phyloP scores from a whole-genome alignment of 1,284 basidiomycete genomes.

The Cryptococcus sp. region DNA sequence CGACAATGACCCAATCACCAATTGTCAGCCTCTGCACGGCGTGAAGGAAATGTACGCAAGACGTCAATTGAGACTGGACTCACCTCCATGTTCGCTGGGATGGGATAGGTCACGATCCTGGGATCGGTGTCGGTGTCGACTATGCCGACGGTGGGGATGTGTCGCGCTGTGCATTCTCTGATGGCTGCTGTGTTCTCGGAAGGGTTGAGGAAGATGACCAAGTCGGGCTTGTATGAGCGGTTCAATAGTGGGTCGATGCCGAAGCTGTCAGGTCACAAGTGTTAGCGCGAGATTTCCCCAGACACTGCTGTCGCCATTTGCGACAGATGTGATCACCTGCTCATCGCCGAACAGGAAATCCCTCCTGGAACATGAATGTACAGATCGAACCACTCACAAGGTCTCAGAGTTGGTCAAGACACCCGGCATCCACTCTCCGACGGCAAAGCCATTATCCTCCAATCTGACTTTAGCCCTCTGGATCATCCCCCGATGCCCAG shows the following conservation, averaged over 20 bases:
- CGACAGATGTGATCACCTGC: background rate
- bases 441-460: slow-evolving; percentile 72
- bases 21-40: background rate
- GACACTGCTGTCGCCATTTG: background rate
- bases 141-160: slow-evolving; percentile 85
- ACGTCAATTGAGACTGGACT: slow-evolving; percentile 53
- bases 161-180: slow-evolving; percentile 77
- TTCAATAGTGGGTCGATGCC: slow-evolving; percentile 62
- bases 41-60: no score
- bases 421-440: slow-evolving; percentile 90
- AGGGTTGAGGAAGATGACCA: slow-evolving; percentile 87
- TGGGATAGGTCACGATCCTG: slow-evolving; percentile 94
- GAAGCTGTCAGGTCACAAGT: slow-evolving; percentile 54
- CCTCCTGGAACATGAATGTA: background rate
- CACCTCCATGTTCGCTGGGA: slow-evolving; percentile 93
- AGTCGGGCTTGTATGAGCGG: slow-evolving; percentile 74
- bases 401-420: slow-evolving; percentile 87
- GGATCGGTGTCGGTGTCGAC: slow-evolving; percentile 96
- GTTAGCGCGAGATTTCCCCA: slow-evolving; percentile 1
- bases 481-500: slow-evolving; percentile 73
- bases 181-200: slow-evolving; percentile 78
- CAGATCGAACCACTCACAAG: slow-evolving; percentile 52
- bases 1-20: background rate
- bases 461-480: slow-evolving; percentile 78
- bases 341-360: background rate